Conservation (phyloP, 208 protist species). For the Herpetomonas samuelpessoai region DNA sequence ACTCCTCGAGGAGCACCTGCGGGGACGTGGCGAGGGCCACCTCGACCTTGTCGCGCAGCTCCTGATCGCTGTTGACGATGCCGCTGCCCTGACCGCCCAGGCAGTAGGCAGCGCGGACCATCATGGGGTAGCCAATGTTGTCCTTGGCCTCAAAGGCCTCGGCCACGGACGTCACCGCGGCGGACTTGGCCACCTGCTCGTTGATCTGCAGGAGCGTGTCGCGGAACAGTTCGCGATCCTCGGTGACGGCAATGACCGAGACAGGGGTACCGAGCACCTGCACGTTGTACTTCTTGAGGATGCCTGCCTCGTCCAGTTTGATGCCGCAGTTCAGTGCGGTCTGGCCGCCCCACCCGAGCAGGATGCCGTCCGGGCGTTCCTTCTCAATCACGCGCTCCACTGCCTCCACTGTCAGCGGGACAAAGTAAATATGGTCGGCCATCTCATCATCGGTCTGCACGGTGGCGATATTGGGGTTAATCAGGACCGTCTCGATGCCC, state of each 20-base stretch:
- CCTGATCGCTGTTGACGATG: slow-evolving; percentile 91
- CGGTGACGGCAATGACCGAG: slow-evolving; percentile 94
- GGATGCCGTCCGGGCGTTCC: slow-evolving; percentile 94
- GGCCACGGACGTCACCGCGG: slow-evolving; percentile 71
- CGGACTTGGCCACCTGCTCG: slow-evolving; percentile 89
- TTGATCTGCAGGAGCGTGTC: slow-evolving; percentile 96
- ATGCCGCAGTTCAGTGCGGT: slow-evolving; percentile 99
- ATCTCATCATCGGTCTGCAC: slow-evolving; percentile 97
- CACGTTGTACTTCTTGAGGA: slow-evolving; percentile 94
- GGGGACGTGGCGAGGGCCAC: slow-evolving; percentile 85
- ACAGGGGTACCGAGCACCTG: slow-evolving; percentile 96
- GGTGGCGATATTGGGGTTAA: slow-evolving; percentile 99
- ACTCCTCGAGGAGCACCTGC: slow-evolving; percentile 97
- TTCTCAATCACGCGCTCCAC: slow-evolving; percentile 95
- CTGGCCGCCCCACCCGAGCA: slow-evolving; percentile 98
- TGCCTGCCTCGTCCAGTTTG: slow-evolving; percentile 88
- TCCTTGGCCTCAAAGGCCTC: slow-evolving; percentile 65
- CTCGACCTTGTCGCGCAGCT: slow-evolving; percentile 77
- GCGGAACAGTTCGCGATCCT: slow-evolving; percentile 98
- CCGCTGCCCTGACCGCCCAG: slow-evolving; percentile 98
- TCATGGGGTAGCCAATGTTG: slow-evolving; percentile 96
- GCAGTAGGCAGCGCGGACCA: slow-evolving; percentile 97
- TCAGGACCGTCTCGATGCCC: slow-evolving; percentile 95
- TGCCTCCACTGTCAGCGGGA: slow-evolving; percentile 93
- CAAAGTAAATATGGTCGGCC: slow-evolving; percentile 97